Percentiles rank a stretch among this genome's conserved stretches.
Conservation (phyloP, 2,329 filamentous ascomycete species). For the Ceratocystis albifundus region DNA sequence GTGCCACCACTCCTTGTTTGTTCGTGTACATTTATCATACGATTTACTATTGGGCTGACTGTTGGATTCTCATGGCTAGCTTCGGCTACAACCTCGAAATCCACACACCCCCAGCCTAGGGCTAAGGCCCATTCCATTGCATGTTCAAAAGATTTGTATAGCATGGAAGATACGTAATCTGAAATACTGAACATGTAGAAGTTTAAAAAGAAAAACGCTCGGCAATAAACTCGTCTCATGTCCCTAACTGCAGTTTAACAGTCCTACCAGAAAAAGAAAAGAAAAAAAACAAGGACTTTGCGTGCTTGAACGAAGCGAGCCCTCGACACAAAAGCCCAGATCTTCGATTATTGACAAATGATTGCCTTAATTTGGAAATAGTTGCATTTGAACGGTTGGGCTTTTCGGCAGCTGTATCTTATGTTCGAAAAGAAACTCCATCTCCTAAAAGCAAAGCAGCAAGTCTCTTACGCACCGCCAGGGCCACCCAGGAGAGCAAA, state of each 20-base stretch:
- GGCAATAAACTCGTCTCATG: constrained; percentile 18
- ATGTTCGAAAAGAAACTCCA: constrained; percentile 6
- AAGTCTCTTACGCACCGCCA: constrained; percentile 52
- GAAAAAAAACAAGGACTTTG: neutral
- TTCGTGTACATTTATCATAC: neutral
- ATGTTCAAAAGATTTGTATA: constrained; percentile 11
- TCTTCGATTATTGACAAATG: neutral
- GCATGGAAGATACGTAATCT: constrained; percentile 5
- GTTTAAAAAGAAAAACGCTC: constrained; percentile 22
- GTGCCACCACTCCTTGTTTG: neutral
- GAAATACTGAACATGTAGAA: constrained; percentile 21
- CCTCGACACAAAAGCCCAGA: neutral
- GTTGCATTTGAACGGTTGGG: neutral
- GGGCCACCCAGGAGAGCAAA: constrained; percentile 90
- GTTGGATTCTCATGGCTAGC: neutral
- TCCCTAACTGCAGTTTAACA: neutral
- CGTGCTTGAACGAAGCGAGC: neutral
- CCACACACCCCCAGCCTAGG: neutral
- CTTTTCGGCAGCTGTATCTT: neutral
- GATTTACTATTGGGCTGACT: neutral
- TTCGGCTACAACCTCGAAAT: neutral
- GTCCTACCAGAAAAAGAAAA: neutral
- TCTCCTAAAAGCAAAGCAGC: neutral
- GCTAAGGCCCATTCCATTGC: neutral
- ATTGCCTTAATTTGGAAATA: neutral